Evolutionary conservation across 2,329 filamentous ascomycete genomes (phyloP), one percentile per base, ranked within the genome.

Genomic region (Pseudocercospora fijiensis): DNA sequence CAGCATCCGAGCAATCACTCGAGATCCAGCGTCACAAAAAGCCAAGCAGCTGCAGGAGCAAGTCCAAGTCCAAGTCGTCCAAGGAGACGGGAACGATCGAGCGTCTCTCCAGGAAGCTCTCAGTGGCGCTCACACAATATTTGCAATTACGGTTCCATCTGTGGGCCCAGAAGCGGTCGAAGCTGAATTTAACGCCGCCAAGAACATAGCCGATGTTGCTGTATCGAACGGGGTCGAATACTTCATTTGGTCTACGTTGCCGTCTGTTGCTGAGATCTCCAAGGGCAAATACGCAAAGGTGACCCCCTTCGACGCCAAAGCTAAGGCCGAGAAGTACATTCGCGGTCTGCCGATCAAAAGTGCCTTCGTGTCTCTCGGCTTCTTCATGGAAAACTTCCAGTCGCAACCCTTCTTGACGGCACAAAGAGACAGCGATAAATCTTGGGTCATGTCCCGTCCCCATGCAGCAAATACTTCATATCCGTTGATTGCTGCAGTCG

Each of bases 191-290:
- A 75, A 75, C 9, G 80, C 85, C 56, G 84, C 84, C 0, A 81
- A 79, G 65, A 86, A 86, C 62, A 83, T 86, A 28, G 82, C 78
- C 4, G 81, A 85, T 63, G 84, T 83, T 0, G 81, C 82, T n/a
- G 79, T 69, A 76, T 74, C 41, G 76, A 26, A 18, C 1, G 69
- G 73, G 3, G 65, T 60, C 7, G 30, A 62, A 24, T 73, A 69
- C 0, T 62, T 82, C 2, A 66, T 83, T 4, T 70, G 78, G 3
- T 80, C 76, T n/a, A 73, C 73, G 0, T 63, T 81, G 0, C 72
- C 75, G 0, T 66, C 78, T 59, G 70, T 73, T 0, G 68, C 62
- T 3, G 76, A 75, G 65, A 72, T 73, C 69, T 78, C 76, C 10
- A 65, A 67, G 1, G 80, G 79, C 0, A 80, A 79, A 65, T 81